Evolutionary conservation across 2,329 filamentous ascomycete species (phyloP).

Genomic region (Apiospora kogelbergensis): DNA sequence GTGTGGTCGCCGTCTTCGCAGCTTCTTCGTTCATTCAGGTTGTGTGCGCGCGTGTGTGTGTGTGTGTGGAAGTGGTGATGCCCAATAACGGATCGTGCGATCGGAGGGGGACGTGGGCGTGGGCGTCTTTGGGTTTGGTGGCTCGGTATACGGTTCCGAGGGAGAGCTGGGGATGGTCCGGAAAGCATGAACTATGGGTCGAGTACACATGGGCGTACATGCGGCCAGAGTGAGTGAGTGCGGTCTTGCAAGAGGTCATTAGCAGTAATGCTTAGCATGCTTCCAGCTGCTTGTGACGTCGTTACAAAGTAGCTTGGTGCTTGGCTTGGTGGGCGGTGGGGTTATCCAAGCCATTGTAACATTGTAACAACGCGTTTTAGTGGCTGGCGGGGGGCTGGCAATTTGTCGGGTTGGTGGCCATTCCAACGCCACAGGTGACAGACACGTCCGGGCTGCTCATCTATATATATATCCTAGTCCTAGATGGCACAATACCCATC

Average conservation of each 20-base stretch:
- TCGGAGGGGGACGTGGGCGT: not conserved
- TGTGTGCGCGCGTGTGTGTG: too few species aligned
- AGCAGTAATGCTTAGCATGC: not conserved
- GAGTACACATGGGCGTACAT: not conserved
- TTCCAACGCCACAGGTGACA: not conserved
- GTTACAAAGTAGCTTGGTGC: not conserved
- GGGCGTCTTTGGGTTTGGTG: not conserved
- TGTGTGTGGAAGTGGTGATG: not conserved
- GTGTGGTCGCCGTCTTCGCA: not conserved
- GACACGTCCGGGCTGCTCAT: not conserved
- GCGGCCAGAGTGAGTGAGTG: slow-evolving; percentile 1
- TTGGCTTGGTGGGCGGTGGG: not conserved
- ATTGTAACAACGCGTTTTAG: not conserved
- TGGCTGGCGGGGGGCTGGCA: not conserved
- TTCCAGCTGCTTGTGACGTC: slow-evolving; percentile 4
- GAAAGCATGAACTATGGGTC: slow-evolving; percentile 4
- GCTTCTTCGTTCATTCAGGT: not conserved
- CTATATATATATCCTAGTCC: too few species aligned
- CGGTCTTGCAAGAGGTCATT: not conserved
- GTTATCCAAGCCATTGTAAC: not conserved
- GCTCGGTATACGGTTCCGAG: not conserved
- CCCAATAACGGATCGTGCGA: not conserved
- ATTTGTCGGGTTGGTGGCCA: not conserved
- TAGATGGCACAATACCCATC: too few species aligned
- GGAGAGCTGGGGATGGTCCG: not conserved